Conservation (phyloP, 1,284 basidiomycete species). For the Moesziomyces antarcticus region DNA sequence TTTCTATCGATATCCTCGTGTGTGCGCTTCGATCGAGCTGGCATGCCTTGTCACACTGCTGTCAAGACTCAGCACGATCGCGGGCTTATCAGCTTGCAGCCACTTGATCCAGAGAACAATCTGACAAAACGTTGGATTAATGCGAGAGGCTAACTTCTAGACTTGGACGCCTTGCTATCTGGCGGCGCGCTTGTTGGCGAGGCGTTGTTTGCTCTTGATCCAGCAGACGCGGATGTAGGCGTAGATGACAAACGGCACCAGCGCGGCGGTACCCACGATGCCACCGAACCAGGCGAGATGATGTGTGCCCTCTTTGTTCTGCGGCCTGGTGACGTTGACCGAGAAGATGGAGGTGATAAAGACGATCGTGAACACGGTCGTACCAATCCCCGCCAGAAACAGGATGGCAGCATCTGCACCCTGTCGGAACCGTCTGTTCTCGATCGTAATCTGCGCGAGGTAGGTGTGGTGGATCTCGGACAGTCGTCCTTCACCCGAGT, state of each 20-base stretch:
- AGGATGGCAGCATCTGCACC: conserved; percentile 44
- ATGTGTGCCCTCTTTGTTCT: conserved; percentile 65
- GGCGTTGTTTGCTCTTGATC: conserved; percentile 17
- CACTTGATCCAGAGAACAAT: no score
- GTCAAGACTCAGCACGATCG: no score
- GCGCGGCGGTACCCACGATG: conserved; percentile 1
- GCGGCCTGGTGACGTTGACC: conserved; percentile 73
- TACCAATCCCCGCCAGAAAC: conserved; percentile 74
- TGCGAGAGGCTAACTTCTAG: no score
- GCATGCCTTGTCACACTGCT: no score
- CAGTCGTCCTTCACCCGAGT: conserved; percentile 88
- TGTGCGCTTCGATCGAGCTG: not conserved
- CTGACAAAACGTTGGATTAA: no score
- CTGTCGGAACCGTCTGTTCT: conserved; percentile 69
- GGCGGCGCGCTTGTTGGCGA: conserved; percentile 22
- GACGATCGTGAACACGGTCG: conserved; percentile 73
- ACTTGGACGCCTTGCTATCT: not conserved
- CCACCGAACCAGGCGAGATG: conserved; percentile 29
- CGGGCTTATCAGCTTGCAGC: no score
- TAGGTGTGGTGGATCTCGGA: conserved; percentile 88
- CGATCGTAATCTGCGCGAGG: conserved; percentile 79
- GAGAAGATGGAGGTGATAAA: conserved; percentile 54
- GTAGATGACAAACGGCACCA: conserved; percentile 10
- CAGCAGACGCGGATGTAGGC: conserved; percentile 9
- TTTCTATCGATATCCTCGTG: not conserved